Conservation (phyloP, 2,329 filamentous ascomycete species). For the Fusarium begoniae region DNA sequence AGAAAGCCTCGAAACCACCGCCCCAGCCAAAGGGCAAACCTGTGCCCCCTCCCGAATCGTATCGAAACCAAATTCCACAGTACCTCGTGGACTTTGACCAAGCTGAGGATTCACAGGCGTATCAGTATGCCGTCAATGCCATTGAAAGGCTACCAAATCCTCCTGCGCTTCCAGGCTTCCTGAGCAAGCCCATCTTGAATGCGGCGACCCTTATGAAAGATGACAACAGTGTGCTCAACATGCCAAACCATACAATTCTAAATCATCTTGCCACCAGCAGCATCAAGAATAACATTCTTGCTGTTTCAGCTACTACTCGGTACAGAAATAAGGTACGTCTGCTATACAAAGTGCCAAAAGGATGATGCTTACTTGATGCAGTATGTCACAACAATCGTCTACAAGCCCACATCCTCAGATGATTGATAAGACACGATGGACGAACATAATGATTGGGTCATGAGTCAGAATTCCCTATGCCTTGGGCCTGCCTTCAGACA, state of each 20-base stretch:
- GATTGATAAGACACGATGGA: conserved; percentile 47
- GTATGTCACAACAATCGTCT: conserved; percentile 98
- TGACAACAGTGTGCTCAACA: conserved; percentile 94
- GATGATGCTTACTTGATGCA: conserved; percentile 50
- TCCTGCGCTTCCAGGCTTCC: conserved; percentile 86
- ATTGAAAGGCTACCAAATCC: conserved; percentile 84
- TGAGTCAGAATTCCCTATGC: background rate
- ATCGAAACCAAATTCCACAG: conserved; percentile 79
- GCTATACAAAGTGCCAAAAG: background rate
- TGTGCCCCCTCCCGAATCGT: conserved; percentile 66
- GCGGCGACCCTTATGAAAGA: conserved; percentile 93
- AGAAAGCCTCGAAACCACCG: conserved; percentile 6
- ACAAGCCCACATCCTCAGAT: conserved; percentile 82
- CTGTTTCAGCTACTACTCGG: conserved; percentile 95
- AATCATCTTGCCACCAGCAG: conserved; percentile 98
- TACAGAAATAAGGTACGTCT: conserved; percentile 87
- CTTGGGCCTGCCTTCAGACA: conserved; percentile 3
- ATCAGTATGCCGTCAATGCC: conserved; percentile 77
- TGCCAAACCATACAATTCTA: conserved; percentile 96
- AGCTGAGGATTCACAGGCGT: conserved; percentile 78
- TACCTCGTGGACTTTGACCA: conserved; percentile 90
- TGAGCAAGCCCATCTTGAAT: conserved; percentile 95
- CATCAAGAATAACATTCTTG: conserved; percentile 95
- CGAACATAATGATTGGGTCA: background rate
- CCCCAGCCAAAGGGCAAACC: conserved; percentile 62